Percentiles rank a stretch among this genome's conserved stretches.
These are phyloP conservation scores for Davidsoniella eucalypti DNA, from an alignment of 2,329 filamentous ascomycete species.

Conservation along the genomic window DNA sequence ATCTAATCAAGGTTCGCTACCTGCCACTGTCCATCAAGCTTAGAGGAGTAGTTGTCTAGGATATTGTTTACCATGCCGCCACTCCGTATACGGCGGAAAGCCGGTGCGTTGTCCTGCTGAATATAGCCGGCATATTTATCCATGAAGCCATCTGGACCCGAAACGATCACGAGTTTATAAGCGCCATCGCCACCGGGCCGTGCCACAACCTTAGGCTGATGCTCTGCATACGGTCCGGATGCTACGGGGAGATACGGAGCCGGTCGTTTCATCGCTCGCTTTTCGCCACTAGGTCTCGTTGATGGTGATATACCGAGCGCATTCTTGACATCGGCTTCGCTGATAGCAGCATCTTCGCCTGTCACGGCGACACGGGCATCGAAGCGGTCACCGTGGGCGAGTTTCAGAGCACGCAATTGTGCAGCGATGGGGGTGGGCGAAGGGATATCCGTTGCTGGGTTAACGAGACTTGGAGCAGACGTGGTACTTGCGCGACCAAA, in stretches of 20 bases:
- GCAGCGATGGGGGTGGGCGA: constrained; percentile 35
- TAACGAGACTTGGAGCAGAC: constrained; percentile 5
- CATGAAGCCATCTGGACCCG: constrained; percentile 83
- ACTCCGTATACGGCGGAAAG: constrained; percentile 8
- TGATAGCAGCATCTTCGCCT: constrained; percentile 55
- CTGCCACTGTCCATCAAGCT: constrained; percentile 9
- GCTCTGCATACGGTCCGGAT: constrained; percentile 11
- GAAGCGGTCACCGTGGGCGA: constrained; percentile 37
- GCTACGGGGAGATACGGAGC: constrained; percentile 18
- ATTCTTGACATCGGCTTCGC: constrained; percentile 29
- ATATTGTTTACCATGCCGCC: constrained; percentile 12
- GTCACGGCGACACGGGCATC: constrained; percentile 66
- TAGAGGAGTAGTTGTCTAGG: constrained; percentile 5
- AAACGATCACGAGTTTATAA: constrained; percentile 61
- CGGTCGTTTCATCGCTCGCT: constrained; percentile 15
- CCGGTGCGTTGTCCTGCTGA: constrained; percentile 9
- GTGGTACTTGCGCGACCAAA: constrained; percentile 15
- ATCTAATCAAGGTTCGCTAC: constrained; percentile 11
- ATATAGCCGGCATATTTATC: constrained; percentile 52
- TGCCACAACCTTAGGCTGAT: constrained; percentile 10
- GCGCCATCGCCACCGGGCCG: constrained; percentile 20
- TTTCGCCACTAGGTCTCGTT: constrained; percentile 18
- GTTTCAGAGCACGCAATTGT: constrained; percentile 47
- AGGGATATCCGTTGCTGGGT: constrained; percentile 15
- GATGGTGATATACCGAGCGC: constrained; percentile 19